A percentile compares a stretch with the other conserved stretches of the same genome.
Evolutionary conservation across 208 protist species (phyloP).

Genomic region (Leishmania tropica): DNA sequence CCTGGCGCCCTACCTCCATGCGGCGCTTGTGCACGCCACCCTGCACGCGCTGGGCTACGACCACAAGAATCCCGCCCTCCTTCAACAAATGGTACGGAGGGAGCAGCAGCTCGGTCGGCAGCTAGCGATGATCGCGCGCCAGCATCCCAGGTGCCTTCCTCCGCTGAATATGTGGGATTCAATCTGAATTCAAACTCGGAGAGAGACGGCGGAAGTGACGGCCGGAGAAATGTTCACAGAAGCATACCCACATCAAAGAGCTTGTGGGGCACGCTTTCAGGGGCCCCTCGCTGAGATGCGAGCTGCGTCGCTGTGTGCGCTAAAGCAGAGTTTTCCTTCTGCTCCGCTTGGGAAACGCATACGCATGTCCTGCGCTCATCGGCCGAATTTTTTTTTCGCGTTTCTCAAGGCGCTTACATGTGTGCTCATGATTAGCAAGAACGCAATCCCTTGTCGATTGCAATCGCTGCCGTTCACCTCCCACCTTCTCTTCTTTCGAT

Average conservation of each 20-base stretch:
- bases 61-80: slow-evolving; percentile 57
- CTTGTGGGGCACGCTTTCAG: neutral
- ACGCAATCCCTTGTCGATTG: neutral
- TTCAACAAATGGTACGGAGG: slow-evolving; percentile 59
- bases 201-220: neutral
- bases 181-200: neutral
- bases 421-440: neutral
- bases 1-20: slow-evolving; percentile 60
- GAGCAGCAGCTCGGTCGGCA: slow-evolving; percentile 60
- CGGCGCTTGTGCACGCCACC: slow-evolving; percentile 69
- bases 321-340: neutral
- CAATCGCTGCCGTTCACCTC: neutral
- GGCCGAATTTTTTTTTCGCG: neutral
- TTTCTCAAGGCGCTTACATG: neutral
- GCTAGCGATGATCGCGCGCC: slow-evolving; percentile 40
- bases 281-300: neutral
- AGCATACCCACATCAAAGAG: neutral
- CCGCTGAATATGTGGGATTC: slow-evolving; percentile 51
- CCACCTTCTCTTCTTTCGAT: neutral
- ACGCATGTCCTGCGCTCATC: neutral
- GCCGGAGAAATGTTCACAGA: neutral
- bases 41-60: slow-evolving; percentile 83
- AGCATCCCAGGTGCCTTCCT: slow-evolving; percentile 34
- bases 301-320: neutral
- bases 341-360: neutral